These are phyloP conservation scores for Arxiozyma slooffiae DNA, from an alignment of 1,139 yeast genomes.

Conservation along the genomic window DNA sequence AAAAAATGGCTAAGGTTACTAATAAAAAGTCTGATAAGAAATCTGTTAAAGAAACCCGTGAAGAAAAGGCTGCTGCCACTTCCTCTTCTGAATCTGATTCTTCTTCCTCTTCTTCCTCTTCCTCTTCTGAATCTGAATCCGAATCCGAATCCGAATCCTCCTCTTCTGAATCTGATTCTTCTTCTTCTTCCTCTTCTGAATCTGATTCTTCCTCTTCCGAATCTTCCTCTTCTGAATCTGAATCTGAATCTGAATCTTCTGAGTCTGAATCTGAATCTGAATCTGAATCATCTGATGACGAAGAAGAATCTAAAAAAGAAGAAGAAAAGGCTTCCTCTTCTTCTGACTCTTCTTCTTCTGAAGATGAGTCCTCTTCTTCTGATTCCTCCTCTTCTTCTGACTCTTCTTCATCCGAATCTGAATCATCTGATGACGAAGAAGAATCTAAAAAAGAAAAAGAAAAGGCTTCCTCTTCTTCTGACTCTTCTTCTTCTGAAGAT, in stretches of 20 bases:
- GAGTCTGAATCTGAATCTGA: constrained; percentile 12
- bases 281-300: constrained; percentile 10
- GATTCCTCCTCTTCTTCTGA: constrained; percentile 14
- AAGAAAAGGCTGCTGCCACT: constrained; percentile 16
- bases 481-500: constrained; percentile 10
- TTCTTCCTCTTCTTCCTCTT: constrained; percentile 2
- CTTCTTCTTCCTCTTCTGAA: constrained; percentile 7
- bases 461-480: constrained; percentile 10
- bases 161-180: constrained; percentile 3
- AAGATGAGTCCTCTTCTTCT: constrained; percentile 11
- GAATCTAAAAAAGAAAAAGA: constrained; percentile 7
- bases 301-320: constrained; percentile 8
- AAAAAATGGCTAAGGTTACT: constrained; percentile 23
- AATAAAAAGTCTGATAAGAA: constrained; percentile 26
- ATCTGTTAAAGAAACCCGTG: constrained; percentile 14
- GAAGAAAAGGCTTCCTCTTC: constrained; percentile 8
- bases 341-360: constrained; percentile 11
- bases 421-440: constrained; percentile 10
- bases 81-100: constrained; percentile 13
- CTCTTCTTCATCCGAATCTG: constrained; percentile 10
- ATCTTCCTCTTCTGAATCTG: constrained; percentile 13
- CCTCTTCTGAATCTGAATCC: constrained; percentile 16
- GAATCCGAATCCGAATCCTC: constrained; percentile 15
- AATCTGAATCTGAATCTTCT: constrained; percentile 14
- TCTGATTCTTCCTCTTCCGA: constrained; percentile 14